phyloP scores from a whole-genome alignment of 331 rosid species.

The Rhamnella rubrinervis region DNA sequence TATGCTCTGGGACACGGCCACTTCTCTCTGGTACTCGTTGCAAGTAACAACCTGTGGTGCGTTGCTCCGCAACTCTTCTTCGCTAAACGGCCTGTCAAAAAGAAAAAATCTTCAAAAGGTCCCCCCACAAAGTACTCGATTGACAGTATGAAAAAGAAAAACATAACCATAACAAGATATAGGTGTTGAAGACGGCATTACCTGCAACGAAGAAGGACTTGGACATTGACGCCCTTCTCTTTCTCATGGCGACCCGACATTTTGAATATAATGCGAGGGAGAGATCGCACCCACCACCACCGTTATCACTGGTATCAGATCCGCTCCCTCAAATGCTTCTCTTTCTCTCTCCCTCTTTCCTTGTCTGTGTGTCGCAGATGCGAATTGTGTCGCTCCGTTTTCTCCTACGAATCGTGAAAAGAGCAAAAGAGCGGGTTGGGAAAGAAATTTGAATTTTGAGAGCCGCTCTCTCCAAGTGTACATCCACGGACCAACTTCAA shows the following conservation, averaged over 20 bases:
- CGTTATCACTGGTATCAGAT: conserved; percentile 26
- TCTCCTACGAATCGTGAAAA: conserved; percentile 9
- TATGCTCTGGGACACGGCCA: conserved; percentile 81
- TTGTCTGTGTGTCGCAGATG: conserved; percentile 11
- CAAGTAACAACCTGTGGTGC: conserved; percentile 85
- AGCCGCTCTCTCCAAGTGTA: conserved; percentile 26
- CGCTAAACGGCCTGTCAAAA: conserved; percentile 65
- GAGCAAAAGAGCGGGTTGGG: conserved; percentile 40
- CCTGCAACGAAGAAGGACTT: conserved; percentile 93
- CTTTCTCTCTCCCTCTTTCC: conserved; percentile 9
- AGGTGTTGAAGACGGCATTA: not conserved
- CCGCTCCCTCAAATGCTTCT: conserved; percentile 14
- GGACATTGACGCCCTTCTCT: conserved; percentile 91
- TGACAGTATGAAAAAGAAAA: not conserved
- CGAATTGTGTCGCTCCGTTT: conserved; percentile 12
- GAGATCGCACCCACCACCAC: conserved; percentile 3
- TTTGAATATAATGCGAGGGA: conserved; percentile 22
- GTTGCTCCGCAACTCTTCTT: conserved; percentile 76
- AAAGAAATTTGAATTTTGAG: conserved; percentile 29
- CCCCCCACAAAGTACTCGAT: too few relatives aligned
- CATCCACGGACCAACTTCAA: conserved; percentile 14
- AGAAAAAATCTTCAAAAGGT: not conserved
- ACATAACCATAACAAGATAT: not conserved
- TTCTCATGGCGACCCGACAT: conserved; percentile 82
- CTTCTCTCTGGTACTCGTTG: conserved; percentile 70